Percentiles rank a stretch among this genome's conserved stretches.
Conservation (phyloP, 1,284 basidiomycete genomes). For the Porodaedalea pini region DNA sequence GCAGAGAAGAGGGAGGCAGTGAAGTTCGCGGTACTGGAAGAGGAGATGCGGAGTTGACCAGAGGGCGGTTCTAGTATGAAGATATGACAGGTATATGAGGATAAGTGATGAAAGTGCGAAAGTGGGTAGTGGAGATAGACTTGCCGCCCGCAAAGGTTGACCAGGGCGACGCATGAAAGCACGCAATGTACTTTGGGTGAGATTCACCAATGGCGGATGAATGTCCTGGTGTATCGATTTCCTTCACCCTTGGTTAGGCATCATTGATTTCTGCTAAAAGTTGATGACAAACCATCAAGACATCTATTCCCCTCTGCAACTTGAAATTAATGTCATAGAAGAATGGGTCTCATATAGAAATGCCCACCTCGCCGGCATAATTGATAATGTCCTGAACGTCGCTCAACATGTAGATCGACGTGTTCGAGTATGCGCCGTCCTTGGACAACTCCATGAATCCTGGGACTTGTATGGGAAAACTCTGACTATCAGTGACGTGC, state of each 20-base stretch:
- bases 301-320: constrained; percentile 69
- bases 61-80: constrained; percentile 62
- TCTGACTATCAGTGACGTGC: constrained; percentile 76
- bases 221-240: constrained; percentile 63
- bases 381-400: constrained; percentile 63
- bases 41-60: constrained; percentile 74
- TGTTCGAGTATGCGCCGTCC: constrained; percentile 64
- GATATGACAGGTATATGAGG: too few species aligned
- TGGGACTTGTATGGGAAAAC: constrained; percentile 70
- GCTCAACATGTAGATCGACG: constrained; percentile 52
- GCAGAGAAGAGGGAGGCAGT: constrained; percentile 43
- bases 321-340: constrained; percentile 49
- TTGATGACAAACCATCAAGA: constrained; percentile 43
- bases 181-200: constrained; percentile 44
- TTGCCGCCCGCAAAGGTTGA: constrained; percentile 29
- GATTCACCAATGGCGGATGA: constrained; percentile 40
- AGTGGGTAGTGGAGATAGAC: constrained; percentile 8
- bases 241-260: constrained; percentile 31
- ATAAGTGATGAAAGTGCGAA: background rate
- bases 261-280: background rate
- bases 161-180: constrained; percentile 32
- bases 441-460: constrained; percentile 58
- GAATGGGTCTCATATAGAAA: too few species aligned
- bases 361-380: constrained; percentile 70
- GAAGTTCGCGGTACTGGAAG: constrained; percentile 41